Conservation (phyloP, 2,329 filamentous ascomycete species). For the Cladobotryum mycophilum region DNA sequence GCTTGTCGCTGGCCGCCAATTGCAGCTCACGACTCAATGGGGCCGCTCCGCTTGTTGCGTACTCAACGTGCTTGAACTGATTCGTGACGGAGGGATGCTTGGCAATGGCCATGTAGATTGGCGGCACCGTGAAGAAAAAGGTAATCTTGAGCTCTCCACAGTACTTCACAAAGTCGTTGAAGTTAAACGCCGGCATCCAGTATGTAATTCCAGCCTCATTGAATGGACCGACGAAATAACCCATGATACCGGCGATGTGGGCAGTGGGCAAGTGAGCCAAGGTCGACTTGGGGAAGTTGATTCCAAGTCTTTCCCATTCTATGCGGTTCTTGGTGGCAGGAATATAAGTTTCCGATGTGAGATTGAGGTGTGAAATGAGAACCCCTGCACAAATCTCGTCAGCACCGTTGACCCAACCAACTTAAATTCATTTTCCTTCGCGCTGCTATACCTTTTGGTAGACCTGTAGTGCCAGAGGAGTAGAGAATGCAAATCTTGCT, state of each 20-base stretch:
- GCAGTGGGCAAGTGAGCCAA: constrained; percentile 40
- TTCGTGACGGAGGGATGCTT: constrained; percentile 49
- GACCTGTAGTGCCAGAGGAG: constrained; percentile 43
- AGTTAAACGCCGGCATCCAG: constrained; percentile 59
- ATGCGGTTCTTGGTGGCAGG: constrained; percentile 23
- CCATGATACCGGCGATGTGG: constrained; percentile 40
- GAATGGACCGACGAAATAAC: constrained; percentile 35
- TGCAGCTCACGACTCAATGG: constrained; percentile 51
- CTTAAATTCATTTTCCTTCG: background rate
- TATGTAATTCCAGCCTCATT: constrained; percentile 44
- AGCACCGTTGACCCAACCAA: background rate
- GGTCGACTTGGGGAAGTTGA: constrained; percentile 25
- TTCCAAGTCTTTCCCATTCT: constrained; percentile 23
- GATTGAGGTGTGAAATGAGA: constrained; percentile 38
- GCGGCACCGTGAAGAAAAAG: constrained; percentile 53
- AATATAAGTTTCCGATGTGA: constrained; percentile 32
- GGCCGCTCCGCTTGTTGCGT: constrained; percentile 48
- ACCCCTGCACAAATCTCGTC: constrained; percentile 25
- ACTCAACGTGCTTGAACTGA: constrained; percentile 45
- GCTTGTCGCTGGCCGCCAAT: constrained; percentile 40
- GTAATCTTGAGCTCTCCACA: constrained; percentile 45
- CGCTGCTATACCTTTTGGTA: constrained; percentile 34
- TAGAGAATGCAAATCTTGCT: constrained; percentile 39
- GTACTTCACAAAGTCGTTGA: constrained; percentile 48
- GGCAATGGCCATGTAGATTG: constrained; percentile 53